Conservation (phyloP, 2,329 filamentous ascomycete species). For the Rutstroemia sp. region DNA sequence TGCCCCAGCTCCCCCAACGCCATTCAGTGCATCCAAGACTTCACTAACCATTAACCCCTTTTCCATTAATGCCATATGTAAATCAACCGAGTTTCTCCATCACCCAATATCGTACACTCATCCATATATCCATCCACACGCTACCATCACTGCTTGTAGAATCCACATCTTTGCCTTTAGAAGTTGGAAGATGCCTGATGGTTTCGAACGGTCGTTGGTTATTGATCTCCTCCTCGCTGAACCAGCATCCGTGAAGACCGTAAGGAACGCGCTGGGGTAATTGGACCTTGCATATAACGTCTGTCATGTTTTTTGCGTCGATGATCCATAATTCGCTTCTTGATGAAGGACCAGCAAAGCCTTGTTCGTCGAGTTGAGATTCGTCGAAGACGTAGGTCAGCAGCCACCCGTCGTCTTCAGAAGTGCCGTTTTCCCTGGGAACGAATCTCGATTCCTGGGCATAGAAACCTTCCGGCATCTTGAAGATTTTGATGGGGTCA, state of each 20-base stretch:
- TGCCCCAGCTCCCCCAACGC: too few relatives aligned
- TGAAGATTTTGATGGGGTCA: conserved; percentile 55
- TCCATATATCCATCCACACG: conserved; percentile 15
- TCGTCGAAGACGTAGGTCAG: conserved; percentile 67
- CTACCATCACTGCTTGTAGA: neutral
- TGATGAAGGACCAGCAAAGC: conserved; percentile 32
- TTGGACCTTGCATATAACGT: conserved; percentile 49
- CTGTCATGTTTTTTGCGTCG: conserved; percentile 53
- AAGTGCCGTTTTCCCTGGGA: conserved; percentile 32
- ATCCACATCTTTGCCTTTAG: neutral
- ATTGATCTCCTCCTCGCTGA: conserved; percentile 43
- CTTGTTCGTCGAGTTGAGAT: conserved; percentile 43
- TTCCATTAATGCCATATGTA: too few relatives aligned
- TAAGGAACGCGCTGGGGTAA: conserved; percentile 64
- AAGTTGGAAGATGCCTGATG: conserved; percentile 15
- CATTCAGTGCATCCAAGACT: too few relatives aligned
- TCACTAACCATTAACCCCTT: too few relatives aligned
- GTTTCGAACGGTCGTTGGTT: conserved; percentile 33
- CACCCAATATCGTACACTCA: conserved; percentile 14
- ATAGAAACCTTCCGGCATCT: conserved; percentile 51
- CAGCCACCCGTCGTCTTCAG: conserved; percentile 61
- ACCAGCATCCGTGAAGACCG: conserved; percentile 59
- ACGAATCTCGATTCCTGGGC: conserved; percentile 64
- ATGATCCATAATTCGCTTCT: conserved; percentile 62
- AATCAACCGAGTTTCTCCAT: conserved; percentile 15